A percentile compares a stretch with the other conserved stretches of the same genome.
Evolutionary conservation across 2,329 filamentous ascomycete species (phyloP).

Genomic region (Verticillium tricorpus): DNA sequence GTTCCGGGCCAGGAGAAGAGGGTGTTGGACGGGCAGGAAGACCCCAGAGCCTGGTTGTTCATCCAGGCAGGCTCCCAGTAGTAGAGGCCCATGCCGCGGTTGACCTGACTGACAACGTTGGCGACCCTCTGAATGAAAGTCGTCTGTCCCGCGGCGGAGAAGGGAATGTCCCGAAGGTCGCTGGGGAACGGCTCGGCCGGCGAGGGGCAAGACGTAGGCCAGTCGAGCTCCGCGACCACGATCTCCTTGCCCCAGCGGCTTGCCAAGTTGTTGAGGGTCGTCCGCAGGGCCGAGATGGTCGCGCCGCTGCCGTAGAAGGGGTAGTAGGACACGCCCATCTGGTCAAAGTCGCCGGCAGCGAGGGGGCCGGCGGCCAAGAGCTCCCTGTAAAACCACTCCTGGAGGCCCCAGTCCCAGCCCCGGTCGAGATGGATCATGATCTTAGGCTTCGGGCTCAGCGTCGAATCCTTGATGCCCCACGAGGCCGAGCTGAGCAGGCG

Average conservation of each 20-base stretch:
- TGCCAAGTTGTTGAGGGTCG: slow-evolving; percentile 54
- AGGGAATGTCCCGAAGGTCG: slow-evolving; percentile 56
- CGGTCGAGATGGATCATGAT: slow-evolving; percentile 75
- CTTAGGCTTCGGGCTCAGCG: slow-evolving; percentile 50
- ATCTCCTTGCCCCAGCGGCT: slow-evolving; percentile 60
- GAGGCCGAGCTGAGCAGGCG: slow-evolving; percentile 59
- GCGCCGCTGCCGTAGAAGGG: slow-evolving; percentile 63
- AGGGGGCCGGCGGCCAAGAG: slow-evolving; percentile 50
- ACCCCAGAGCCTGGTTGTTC: slow-evolving; percentile 59
- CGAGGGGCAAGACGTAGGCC: slow-evolving; percentile 60
- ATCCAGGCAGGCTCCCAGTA: slow-evolving; percentile 76
- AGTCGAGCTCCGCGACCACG: slow-evolving; percentile 67
- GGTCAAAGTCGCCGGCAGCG: slow-evolving; percentile 55
- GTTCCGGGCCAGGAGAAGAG: slow-evolving; percentile 53
- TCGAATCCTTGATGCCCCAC: slow-evolving; percentile 60
- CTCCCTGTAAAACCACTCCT: slow-evolving; percentile 61
- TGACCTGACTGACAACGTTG: slow-evolving; percentile 45
- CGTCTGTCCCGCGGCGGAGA: slow-evolving; percentile 58
- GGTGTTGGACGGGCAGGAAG: slow-evolving; percentile 60
- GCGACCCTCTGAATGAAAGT: slow-evolving; percentile 59
- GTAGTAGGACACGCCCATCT: slow-evolving; percentile 70
- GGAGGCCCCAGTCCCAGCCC: slow-evolving; percentile 66
- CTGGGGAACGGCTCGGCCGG: slow-evolving; percentile 55
- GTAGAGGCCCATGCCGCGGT: slow-evolving; percentile 55
- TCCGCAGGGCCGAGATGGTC: slow-evolving; percentile 52